Base-by-base conservation (phyloP, 495 filamentous ascomycete genomes). In the Elasticomyces elasticus region DNA sequence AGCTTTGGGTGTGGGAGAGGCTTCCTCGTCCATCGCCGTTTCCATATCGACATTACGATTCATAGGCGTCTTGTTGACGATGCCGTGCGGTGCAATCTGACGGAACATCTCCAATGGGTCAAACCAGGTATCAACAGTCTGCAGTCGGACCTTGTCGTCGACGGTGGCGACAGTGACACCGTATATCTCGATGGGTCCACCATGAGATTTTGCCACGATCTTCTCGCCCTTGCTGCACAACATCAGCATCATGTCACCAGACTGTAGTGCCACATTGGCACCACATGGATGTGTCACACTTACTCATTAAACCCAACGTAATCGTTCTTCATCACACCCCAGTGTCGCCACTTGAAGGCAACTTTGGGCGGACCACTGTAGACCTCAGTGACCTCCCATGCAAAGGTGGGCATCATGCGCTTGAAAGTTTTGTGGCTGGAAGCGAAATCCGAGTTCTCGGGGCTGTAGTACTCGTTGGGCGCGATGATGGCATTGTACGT, bases 401-500 rank as follows among this genome's bases (percentile, higher is more conserved):
- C 79, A 68, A 85, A 84, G 0, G 76, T 79, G 13, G 79, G 80
- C 80, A 84, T 84, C 77, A 81, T 82, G 24, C 76, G 67, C 69
- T 83, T 84, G 60, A 85, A 83, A 0, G 78, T 75, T 70, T 84
- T 82, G 67, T 84, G 80, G 61, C 74, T 79, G 5, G 66, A 69
- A 12, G 72, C 73, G 55, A 84, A 84, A 63, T 77, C 75, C 24
- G 72, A 76, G 43, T 75, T 70, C 27, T 65, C 67, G 5, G 80
- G 79, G 56, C 74, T 75, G 64, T 84, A 84, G 71, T 74, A 82
- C 64, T 79, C 71, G 64, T 78, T 79, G 17, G 77, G 63, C 23
- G 71, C 67, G 53, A 84, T 72, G 62, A 85, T 73, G 35, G 80
- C 81, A 66, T 83, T 85, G 68, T 85, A 84, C 1, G 81, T 84